Conservation (phyloP, 495 filamentous ascomycete genomes). For the Xylaria scruposa region DNA sequence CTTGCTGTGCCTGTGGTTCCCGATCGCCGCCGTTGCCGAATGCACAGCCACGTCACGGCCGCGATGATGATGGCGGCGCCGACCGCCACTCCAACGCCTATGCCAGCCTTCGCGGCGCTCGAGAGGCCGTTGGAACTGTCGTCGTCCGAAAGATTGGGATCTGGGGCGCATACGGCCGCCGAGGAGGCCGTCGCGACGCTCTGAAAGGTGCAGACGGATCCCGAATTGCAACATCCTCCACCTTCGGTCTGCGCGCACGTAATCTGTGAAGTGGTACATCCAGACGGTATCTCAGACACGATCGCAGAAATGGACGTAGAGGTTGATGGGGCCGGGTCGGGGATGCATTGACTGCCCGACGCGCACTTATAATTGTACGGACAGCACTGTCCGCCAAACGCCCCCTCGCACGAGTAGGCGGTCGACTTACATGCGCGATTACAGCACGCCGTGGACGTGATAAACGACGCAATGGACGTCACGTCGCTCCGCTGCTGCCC, state of each 20-base stretch:
- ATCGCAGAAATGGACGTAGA: slow-evolving; percentile 24
- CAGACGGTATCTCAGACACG: slow-evolving; percentile 42
- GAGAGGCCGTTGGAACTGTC: slow-evolving; percentile 36
- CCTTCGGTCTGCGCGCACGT: slow-evolving; percentile 69
- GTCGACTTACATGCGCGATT: slow-evolving; percentile 44
- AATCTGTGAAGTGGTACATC: slow-evolving; percentile 77
- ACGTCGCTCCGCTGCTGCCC: slow-evolving; percentile 1
- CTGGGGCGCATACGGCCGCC: slow-evolving; percentile 34
- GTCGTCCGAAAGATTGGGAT: slow-evolving; percentile 25
- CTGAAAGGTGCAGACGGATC: slow-evolving; percentile 66
- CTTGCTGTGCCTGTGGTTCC: background rate
- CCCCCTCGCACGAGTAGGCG: slow-evolving; percentile 49
- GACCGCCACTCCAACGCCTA: slow-evolving; percentile 52
- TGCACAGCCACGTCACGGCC: slow-evolving; percentile 44
- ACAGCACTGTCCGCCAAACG: slow-evolving; percentile 55
- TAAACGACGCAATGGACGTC: slow-evolving; percentile 25
- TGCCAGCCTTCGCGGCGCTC: slow-evolving; percentile 50
- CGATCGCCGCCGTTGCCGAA: slow-evolving; percentile 37
- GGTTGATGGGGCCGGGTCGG: slow-evolving; percentile 32
- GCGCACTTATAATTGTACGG: slow-evolving; percentile 45
- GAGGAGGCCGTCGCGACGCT: slow-evolving; percentile 56
- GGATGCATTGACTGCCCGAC: slow-evolving; percentile 34
- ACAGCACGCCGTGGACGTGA: slow-evolving; percentile 45
- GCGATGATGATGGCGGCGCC: slow-evolving; percentile 47
- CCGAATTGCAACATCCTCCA: slow-evolving; percentile 77